Evolutionary conservation across 192 early-diverging fungal species (phyloP), one percentile per base, ranked within the genome.

Genomic region (Backusella psychrophila): DNA sequence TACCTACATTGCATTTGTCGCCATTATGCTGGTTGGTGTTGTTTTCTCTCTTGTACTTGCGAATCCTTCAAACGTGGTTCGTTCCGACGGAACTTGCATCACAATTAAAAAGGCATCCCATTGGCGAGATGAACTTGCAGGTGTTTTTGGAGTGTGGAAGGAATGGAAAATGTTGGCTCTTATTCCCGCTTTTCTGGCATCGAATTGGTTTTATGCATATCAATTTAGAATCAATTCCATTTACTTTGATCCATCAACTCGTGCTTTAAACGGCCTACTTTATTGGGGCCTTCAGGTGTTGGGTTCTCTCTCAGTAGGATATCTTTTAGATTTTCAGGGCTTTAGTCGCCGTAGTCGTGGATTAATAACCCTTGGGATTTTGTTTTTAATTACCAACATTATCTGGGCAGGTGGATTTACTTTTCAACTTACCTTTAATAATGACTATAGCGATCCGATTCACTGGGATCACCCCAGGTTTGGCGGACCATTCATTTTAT

Each of bases 161-260:
- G 86, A 93, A 63, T 88, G 83, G 81, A 85, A 87, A 72, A 90
- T 93, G 78, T 19, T 93, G 17, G 67, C 84, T n/a, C 84, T 94
- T 21, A 78, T 89, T 8, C 93, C 93, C 11, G 84, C 89, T 78
- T 92, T 89, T 79, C 35, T 93, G 19, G 86, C 90, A 19, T 91
- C 90, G 63, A 95, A 95, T 79, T 93, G 92, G 89, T 92, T 91
- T 81, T 93, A 93, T 83, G 85, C 90, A 0, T 92, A 92, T 78
- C 91, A 94, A 70, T 92, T 89, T 74, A 82, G 78, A 15, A 78
- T 90, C 66, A 93, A 93, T 73, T 90, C 90, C 0, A 75, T 80
- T 7, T 87, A 92, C 72, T 94, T 93, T 69, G 90, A 87, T 23
- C 67, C 89, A 53, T 89, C 90, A 15, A 93, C 93, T 17, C 86